Evolutionary conservation across 73 alveolate species (phyloP).

Genomic region (Uronychia binucleata): DNA sequence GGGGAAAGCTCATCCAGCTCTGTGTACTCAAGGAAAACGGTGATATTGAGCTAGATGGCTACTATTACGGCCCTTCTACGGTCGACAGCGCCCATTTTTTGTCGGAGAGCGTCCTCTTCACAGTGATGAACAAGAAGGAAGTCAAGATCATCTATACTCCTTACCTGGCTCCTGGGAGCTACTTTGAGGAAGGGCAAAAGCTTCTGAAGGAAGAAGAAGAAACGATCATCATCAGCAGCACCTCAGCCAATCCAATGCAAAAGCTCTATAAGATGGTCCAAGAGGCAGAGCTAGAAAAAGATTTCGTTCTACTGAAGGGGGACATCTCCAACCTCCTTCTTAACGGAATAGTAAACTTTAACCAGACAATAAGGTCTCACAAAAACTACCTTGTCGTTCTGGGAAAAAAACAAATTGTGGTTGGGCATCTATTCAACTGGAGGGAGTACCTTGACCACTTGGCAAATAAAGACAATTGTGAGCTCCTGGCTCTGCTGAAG

Average conservation of each 20-base stretch:
- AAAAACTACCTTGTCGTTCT: constrained; percentile 15
- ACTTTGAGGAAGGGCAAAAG: constrained; percentile 11
- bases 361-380: constrained; percentile 18
- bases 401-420: constrained; percentile 34
- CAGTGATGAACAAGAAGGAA: constrained; percentile 47
- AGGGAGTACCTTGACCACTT: constrained; percentile 47
- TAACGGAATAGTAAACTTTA: constrained; percentile 40
- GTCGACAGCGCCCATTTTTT: constrained; percentile 37
- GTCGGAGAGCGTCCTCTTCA: constrained; percentile 52
- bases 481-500: constrained; percentile 49
- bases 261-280: constrained; percentile 6
- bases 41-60: constrained; percentile 55
- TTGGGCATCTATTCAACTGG: constrained; percentile 45
- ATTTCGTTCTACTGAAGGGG: constrained; percentile 20
- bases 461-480: constrained; percentile 38
- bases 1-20: constrained; percentile 56
- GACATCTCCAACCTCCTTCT: constrained; percentile 16
- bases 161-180: constrained; percentile 55
- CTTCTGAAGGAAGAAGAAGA: constrained; percentile 12
- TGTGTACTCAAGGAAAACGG: constrained; percentile 29
- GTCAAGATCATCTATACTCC: constrained; percentile 59
- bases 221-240: not conserved
- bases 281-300: constrained; percentile 58
- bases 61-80: constrained; percentile 37
- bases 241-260: not conserved